Evolutionary conservation across 148 eudicot species (phyloP), one percentile per base, ranked within the genome.

Genomic region (Vaccinium macrocarpon): DNA sequence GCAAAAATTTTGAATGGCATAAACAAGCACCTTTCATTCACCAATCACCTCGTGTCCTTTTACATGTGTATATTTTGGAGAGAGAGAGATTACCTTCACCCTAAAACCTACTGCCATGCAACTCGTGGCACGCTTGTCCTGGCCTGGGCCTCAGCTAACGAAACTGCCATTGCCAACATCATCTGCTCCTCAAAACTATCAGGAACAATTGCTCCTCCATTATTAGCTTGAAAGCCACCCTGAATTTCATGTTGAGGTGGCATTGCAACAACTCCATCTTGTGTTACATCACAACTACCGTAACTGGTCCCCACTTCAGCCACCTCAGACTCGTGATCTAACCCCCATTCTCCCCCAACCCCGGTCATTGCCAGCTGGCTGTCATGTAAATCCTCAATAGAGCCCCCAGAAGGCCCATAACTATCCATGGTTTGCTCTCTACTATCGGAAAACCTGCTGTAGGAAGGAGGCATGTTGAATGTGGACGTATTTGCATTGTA

Each of bases 81-180:
- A 77, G 83, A 75, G 84, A 82, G 53, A 48, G 29, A 57, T 73
- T 66, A 82, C 84, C 79, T 48, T 76, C 27, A n/a, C 29, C 76
- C 35, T 57, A 50, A 32, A 85, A 78, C 87, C 88, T 91, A 96
- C 78, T 92, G 92, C 99, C 99, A 95, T 13, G 96, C 90, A 79
- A 90, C 92, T 68, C 94, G 95, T 15, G 92, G 95, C 12, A 91
- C 83, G 38, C 82, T 88, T 6, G 90, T 88, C 90, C 94, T 87
- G 10, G 95, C 86, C 61, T 90, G 94, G 55, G 97, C 96, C 84
- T 97, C 99, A 6, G 99, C 97, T 49, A 97, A 82, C 3, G 99
- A 97, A 84, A 94, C 95, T 15, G 99, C 98, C 99, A 97, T 97
- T 38, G 99, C 99, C 87, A 97, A 85, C 99, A 97, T 95, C 99